Evolutionary conservation across 169 alveolate genomes (phyloP).

Genomic region (Cystoisospora suis): DNA sequence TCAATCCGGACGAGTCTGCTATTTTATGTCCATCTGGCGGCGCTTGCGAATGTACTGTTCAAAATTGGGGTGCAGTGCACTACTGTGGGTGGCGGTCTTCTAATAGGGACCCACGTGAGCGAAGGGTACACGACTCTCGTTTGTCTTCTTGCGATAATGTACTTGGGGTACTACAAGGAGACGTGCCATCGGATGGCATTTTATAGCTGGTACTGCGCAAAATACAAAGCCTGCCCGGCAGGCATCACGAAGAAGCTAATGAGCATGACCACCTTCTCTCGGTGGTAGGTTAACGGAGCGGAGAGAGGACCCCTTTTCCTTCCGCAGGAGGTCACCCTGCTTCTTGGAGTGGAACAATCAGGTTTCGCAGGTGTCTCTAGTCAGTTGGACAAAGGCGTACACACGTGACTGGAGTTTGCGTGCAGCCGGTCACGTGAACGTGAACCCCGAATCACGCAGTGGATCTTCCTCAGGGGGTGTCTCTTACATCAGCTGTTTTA

Average conservation of each 20-base stretch:
- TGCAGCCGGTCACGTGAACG: too few species aligned
- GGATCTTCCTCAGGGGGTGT: too few species aligned
- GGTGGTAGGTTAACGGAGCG: too few species aligned
- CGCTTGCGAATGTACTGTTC: background rate
- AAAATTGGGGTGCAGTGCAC: background rate
- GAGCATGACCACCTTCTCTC: background rate
- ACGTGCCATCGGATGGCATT: background rate
- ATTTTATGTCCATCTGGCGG: background rate
- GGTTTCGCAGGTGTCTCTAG: too few species aligned
- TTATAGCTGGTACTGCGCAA: slow-evolving; percentile 18
- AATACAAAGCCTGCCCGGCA: background rate
- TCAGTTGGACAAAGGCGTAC: too few species aligned
- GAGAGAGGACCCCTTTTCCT: too few species aligned
- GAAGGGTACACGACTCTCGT: background rate
- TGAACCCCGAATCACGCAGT: too few species aligned
- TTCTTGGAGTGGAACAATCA: too few species aligned
- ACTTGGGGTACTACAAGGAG: background rate
- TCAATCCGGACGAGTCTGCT: slow-evolving; percentile 8
- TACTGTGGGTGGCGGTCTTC: background rate
- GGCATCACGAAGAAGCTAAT: background rate
- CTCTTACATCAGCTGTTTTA: too few species aligned
- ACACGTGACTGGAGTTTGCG: too few species aligned
- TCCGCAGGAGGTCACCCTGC: too few species aligned
- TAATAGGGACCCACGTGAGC: too few species aligned
- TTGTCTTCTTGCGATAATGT: background rate